Evolutionary conservation across 108 stramenopile species (phyloP), one percentile per base, ranked within the genome.

Genomic region (Discostella stelligeroides): DNA sequence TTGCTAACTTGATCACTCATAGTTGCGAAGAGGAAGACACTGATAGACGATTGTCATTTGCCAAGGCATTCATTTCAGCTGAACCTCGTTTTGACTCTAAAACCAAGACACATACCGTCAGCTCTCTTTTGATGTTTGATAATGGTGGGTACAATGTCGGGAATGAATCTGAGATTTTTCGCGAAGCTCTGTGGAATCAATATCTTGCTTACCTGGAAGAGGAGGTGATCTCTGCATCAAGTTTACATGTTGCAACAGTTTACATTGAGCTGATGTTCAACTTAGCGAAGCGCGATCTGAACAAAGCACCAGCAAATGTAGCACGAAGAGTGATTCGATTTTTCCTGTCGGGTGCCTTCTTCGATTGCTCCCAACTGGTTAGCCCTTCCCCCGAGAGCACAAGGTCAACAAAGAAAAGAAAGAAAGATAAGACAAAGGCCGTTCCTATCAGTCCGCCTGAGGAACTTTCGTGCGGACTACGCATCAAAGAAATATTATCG

Each of bases 311-410:
- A 24, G 78, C 78, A 10, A 55, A 69, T 49, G 67, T 50, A 51
- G 68, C 76, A 18, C 54, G 64, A 5, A 77, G 68, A 59, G 70
- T 88, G 17, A 30, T 86, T 12, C 38, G 60, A 15, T 89, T 94
- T 48, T 88, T 94, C 34, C 77, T 91, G 82, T 75, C 83, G 55
- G 64, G 70, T 13, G 88, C 92, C 23, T 94, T 91, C 54, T 90
- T 89, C 63, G 88, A 92, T 66, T 86, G 86, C 59, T 81, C 79
- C 15, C 43, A 20, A 17, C 27, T 79, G 48, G 37, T 13, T 20
- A 30, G 10, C 24, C 48, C 38, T 13, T 37, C 43, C 8, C 14
- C 29, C 21, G 28, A 47, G 0, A 75, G 51, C 20, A 54, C 56
- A 15, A 75, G 60, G 48, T 60, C 68, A 6, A 38, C 68, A 15